Evolutionary conservation across 2,329 filamentous ascomycete genomes (phyloP).

Genomic region (Ceratocystiopsis brevicomis): DNA sequence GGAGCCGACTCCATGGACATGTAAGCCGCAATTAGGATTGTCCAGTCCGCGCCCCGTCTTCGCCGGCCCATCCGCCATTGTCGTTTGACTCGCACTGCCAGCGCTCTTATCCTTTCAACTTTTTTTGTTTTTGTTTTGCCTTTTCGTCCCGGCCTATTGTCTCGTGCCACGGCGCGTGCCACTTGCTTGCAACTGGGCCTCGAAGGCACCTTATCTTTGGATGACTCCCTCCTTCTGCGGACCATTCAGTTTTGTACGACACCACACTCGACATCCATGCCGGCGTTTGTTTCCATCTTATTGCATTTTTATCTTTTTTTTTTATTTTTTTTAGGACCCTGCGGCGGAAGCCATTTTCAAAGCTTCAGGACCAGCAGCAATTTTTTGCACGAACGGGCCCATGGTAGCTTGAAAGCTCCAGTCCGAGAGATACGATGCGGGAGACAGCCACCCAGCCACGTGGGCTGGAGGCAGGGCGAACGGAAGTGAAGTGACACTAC

Average conservation of each 20-base stretch:
- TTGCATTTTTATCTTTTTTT: constrained; percentile 5
- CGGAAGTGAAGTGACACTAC: constrained; percentile 3
- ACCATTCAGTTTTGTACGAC: too few species aligned
- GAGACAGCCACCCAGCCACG: constrained; percentile 6
- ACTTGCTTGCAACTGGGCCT: too few species aligned
- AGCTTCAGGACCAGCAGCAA: constrained; percentile 10
- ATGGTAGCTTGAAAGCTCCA: constrained; percentile 50
- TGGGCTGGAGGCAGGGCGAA: constrained; percentile 10
- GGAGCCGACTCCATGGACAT: constrained; percentile 47
- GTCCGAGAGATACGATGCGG: constrained; percentile 21
- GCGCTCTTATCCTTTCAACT: background rate
- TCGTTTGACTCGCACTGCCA: too few species aligned
- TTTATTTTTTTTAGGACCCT: background rate
- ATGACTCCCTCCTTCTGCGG: too few species aligned
- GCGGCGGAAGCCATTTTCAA: constrained; percentile 10
- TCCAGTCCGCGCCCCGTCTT: background rate
- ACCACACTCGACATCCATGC: background rate
- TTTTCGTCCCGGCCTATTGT: too few species aligned
- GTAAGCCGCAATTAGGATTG: constrained; percentile 20
- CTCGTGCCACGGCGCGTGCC: too few species aligned
- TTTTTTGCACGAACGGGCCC: constrained; percentile 21
- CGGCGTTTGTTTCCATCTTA: constrained; percentile 15
- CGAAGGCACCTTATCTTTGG: too few species aligned
- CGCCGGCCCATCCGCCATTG: too few species aligned
- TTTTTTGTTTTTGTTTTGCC: background rate